Percentiles rank a stretch among this genome's conserved stretches.
Evolutionary conservation across 1,284 basidiomycete genomes (phyloP).

Genomic region (Ceratobasidium sp.): DNA sequence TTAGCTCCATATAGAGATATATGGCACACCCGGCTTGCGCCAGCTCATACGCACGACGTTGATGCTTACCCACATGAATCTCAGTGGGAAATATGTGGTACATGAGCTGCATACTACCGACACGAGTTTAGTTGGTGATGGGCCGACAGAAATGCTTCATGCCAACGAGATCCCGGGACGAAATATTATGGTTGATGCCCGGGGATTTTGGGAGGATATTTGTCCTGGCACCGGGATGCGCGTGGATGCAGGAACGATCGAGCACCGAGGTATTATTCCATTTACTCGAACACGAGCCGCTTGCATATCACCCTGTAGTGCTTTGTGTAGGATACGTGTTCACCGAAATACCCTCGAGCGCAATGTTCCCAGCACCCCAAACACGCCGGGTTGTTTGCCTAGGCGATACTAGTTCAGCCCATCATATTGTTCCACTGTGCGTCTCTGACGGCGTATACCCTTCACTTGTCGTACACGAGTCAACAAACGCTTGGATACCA

Average conservation of each 20-base stretch:
- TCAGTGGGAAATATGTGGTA: slow-evolving; percentile 78
- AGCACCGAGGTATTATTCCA: slow-evolving; percentile 76
- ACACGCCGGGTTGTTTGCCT: slow-evolving; percentile 83
- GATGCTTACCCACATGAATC: slow-evolving; percentile 75
- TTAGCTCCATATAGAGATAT: slow-evolving; percentile 73
- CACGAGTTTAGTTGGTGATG: slow-evolving; percentile 33
- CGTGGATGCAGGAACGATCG: slow-evolving; percentile 83
- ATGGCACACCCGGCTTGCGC: slow-evolving; percentile 85
- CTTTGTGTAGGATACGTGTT: slow-evolving; percentile 87
- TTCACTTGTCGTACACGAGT: slow-evolving; percentile 75
- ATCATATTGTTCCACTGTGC: slow-evolving; percentile 71
- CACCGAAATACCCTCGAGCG: slow-evolving; percentile 76
- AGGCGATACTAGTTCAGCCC: slow-evolving; percentile 81
- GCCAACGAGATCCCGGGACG: slow-evolving; percentile 75
- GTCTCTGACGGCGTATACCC: slow-evolving; percentile 35
- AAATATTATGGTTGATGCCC: slow-evolving; percentile 71
- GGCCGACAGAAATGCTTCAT: slow-evolving; percentile 68
- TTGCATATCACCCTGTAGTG: slow-evolving; percentile 63
- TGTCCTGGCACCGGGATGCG: slow-evolving; percentile 62
- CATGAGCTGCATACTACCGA: slow-evolving; percentile 78
- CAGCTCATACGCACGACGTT: slow-evolving; percentile 81
- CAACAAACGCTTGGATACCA: slow-evolving; percentile 87
- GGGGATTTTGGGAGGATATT: slow-evolving; percentile 81
- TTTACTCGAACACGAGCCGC: slow-evolving; percentile 9
- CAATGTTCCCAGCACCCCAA: slow-evolving; percentile 60